Conservation (phyloP, 164 flowering plant species). For the Macadamia integrifolia region DNA sequence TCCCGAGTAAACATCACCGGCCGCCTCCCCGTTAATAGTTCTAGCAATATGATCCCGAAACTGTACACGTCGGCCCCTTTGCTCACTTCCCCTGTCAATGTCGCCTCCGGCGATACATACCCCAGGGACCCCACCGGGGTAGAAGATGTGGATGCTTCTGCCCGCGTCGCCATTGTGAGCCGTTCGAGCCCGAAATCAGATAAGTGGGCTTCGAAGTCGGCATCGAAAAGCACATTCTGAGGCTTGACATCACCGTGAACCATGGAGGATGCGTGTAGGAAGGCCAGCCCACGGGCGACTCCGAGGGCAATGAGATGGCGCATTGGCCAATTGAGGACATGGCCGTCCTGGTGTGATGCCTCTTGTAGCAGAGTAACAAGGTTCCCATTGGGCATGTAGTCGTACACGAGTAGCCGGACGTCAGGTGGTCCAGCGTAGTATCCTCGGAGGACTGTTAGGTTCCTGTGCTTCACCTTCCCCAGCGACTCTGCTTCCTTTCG, state of each 20-base stretch:
- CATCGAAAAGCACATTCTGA: conserved; percentile 73
- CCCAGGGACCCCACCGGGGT: conserved; percentile 65
- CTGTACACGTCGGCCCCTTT: conserved; percentile 84
- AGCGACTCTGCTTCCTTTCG: conserved; percentile 75
- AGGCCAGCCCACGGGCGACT: too few species aligned
- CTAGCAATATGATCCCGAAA: conserved; percentile 25
- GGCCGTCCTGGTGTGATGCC: conserved; percentile 79
- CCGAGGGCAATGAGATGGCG: conserved; percentile 45
- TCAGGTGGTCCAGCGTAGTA: conserved; percentile 79
- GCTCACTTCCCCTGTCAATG: conserved; percentile 43
- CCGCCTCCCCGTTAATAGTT: conserved; percentile 7
- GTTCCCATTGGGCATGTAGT: conserved; percentile 58
- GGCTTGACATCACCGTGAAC: conserved; percentile 46
- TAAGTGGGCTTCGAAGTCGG: conserved; percentile 89
- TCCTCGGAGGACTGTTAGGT: conserved; percentile 90
- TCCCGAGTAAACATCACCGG: conserved; percentile 83
- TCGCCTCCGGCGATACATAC: conserved; percentile 73
- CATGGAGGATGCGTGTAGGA: conserved; percentile 56
- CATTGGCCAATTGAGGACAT: conserved; percentile 50
- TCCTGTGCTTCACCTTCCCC: conserved; percentile 73
- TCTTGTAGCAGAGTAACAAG: conserved; percentile 83
- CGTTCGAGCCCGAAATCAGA: conserved; percentile 78
- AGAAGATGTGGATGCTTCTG: conserved; percentile 51
- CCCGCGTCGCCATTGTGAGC: conserved; percentile 34
- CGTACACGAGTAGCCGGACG: conserved; percentile 57